These are phyloP conservation scores for Amylostereum areolatum DNA, from an alignment of 1,284 basidiomycete genomes.

Conservation along the genomic window DNA sequence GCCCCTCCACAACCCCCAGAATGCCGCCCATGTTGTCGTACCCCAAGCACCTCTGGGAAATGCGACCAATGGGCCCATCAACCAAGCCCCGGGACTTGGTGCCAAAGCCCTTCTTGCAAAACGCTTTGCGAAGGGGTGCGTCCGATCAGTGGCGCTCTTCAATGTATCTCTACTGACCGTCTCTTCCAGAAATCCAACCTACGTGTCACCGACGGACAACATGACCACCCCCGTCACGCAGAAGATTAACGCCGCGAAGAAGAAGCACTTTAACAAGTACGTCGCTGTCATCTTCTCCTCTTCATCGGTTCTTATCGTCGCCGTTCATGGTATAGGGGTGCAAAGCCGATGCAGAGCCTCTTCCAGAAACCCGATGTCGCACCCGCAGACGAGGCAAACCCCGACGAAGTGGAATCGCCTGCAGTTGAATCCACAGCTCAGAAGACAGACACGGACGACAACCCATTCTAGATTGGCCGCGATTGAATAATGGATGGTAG, in stretches of 20 bases:
- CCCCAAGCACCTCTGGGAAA: constrained; percentile 78
- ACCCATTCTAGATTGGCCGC: constrained; percentile 44
- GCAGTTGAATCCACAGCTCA: not conserved
- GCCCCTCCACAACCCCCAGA: constrained; percentile 79
- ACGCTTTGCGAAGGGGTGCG: constrained; percentile 81
- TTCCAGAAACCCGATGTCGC: constrained; percentile 28
- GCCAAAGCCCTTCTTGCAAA: constrained; percentile 85
- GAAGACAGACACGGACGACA: constrained; percentile 41
- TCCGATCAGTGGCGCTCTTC: constrained; percentile 13
- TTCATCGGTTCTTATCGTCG: not conserved
- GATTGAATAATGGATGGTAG: not conserved
- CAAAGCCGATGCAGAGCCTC: constrained; percentile 52
- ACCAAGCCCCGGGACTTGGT: constrained; percentile 68
- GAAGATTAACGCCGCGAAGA: constrained; percentile 83
- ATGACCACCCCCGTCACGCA: constrained; percentile 88
- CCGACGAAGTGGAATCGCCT: not conserved
- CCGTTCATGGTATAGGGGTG: constrained; percentile 30
- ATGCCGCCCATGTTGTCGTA: constrained; percentile 71
- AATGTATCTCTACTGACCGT: not conserved
- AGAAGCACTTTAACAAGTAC: constrained; percentile 88
- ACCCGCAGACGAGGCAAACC: not conserved
- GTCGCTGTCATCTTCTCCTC: constrained; percentile 18
- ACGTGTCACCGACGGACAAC: constrained; percentile 88
- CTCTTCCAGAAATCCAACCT: constrained; percentile 65
- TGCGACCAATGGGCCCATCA: constrained; percentile 40